Base-by-base conservation (phyloP, 1,284 basidiomycete genomes). In the Apiotrichum sp. region DNA sequence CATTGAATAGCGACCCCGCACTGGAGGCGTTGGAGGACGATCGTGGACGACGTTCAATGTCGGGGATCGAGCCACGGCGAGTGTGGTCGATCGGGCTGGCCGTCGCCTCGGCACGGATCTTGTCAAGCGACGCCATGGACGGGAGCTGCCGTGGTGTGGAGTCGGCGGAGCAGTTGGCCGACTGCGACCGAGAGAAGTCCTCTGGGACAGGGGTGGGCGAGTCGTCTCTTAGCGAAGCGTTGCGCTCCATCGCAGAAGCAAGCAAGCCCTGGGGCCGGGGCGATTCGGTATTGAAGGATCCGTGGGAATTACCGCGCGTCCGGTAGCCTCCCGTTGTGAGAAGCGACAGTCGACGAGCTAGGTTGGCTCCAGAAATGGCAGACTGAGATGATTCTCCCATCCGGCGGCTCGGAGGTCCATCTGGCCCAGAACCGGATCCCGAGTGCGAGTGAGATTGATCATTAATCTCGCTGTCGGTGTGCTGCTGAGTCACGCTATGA, bases 391-490 rank as follows among this genome's bases (percentile, higher is more conserved):
- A 11, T 53, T 54, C 39, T 46, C 61, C 52, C 32, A 52, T 33
- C 43, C 38, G 31, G 34, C 51, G 40, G 41, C 31, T 32, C 38
- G 48, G 50, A 35, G 40, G 35, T 34, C 13, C 57, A 43, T 31
- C 59, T 32, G 36, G 41, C 31, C 41, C 47, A 11, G 49, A 49
- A 29, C 36, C 36, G 13, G 36, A 38, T 38, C 36, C 36, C 7
- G 36, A 38, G 36, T 38, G 36, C 7, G 58, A 45, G 44, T 48
- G 50, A 22, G 51, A 41, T 22, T 52, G 56, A 14, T 55, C 55
- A 55, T 65, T 63, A 8, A 47, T 55, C 22, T 66, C 62, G 14
- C 64, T 58, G 46, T 69, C 64, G 44, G 66, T 31, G 22, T 22
- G 22, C 22, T 22, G 22, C 22, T 22, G 22, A 22, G 32, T 67